phyloP scores from a whole-genome alignment of 1,284 basidiomycete species.

The Marasmius fiardii region DNA sequence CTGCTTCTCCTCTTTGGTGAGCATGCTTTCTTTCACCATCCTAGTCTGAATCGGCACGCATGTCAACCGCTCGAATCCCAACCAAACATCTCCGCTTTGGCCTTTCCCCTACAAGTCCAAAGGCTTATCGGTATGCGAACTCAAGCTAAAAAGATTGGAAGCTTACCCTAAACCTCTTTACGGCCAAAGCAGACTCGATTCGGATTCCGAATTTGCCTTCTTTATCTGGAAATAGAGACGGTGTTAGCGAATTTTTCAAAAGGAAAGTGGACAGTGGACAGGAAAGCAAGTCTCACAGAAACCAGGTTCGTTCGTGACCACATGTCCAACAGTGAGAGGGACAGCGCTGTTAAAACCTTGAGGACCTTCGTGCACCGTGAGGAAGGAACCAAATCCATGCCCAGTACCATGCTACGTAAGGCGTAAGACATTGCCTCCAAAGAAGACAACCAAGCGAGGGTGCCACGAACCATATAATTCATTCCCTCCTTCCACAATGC shows the following conservation, averaged over 20 bases:
- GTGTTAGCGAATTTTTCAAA: slow-evolving; percentile 12
- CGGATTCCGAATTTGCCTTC: slow-evolving; percentile 87
- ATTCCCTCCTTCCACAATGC: slow-evolving; percentile 88
- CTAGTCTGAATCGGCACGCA: slow-evolving; percentile 92
- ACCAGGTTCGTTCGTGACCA: slow-evolving; percentile 87
- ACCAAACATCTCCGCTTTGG: slow-evolving; percentile 72
- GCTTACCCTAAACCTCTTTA: slow-evolving; percentile 66
- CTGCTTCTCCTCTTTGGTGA: slow-evolving; percentile 81
- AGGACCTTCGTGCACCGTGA: slow-evolving; percentile 77
- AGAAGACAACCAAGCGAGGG: slow-evolving; percentile 19
- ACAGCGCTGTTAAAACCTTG: slow-evolving; percentile 67
- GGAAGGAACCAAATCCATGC: slow-evolving; percentile 79
- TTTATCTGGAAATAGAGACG: slow-evolving; percentile 50
- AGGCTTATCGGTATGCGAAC: not conserved
- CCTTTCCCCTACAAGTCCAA: slow-evolving; percentile 51
- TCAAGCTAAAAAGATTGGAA: not conserved
- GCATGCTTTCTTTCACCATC: slow-evolving; percentile 83
- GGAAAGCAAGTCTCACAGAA: slow-evolving; percentile 56
- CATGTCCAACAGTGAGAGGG: slow-evolving; percentile 77
- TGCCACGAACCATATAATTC: slow-evolving; percentile 75
- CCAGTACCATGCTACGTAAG: slow-evolving; percentile 72
- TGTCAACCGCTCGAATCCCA: slow-evolving; percentile 86
- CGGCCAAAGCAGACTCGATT: slow-evolving; percentile 81
- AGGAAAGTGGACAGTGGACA: too few species aligned
- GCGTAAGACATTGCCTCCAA: slow-evolving; percentile 17